Percentiles rank a stretch among this genome's conserved stretches.
phyloP scores from a whole-genome alignment of 2,329 filamentous ascomycete species.

The Chrysoporthe cubensis region DNA sequence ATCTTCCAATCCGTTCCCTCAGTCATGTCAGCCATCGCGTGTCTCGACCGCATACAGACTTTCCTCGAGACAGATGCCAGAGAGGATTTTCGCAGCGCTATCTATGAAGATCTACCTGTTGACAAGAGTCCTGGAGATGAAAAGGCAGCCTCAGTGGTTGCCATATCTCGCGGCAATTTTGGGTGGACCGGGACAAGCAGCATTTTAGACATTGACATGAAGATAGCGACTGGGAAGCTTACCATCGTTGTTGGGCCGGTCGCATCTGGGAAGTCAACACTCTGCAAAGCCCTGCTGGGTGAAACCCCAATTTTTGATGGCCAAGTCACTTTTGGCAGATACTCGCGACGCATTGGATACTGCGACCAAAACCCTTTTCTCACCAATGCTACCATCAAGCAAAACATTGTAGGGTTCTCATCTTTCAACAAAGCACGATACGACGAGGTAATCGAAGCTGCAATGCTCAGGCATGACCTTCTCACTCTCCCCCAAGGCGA shows the following conservation, averaged over 20 bases:
- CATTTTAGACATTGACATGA: slow-evolving; percentile 41
- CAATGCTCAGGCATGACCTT: slow-evolving; percentile 37
- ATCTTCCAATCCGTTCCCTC: slow-evolving; percentile 41
- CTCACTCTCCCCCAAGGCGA: slow-evolving; percentile 40
- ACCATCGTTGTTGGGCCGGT: slow-evolving; percentile 28
- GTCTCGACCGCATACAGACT: slow-evolving; percentile 41
- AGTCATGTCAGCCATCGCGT: slow-evolving; percentile 39
- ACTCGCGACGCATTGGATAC: not conserved
- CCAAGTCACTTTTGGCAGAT: not conserved
- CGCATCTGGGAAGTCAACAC: slow-evolving; percentile 30
- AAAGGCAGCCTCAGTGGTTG: not conserved
- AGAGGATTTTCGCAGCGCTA: slow-evolving; percentile 34
- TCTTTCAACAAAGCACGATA: slow-evolving; percentile 34
- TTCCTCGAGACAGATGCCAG: slow-evolving; percentile 41
- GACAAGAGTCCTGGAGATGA: not conserved
- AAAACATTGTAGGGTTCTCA: slow-evolving; percentile 26
- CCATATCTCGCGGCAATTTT: slow-evolving; percentile 36
- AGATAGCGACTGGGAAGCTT: slow-evolving; percentile 31
- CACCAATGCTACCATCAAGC: slow-evolving; percentile 19
- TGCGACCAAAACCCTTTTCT: slow-evolving; percentile 36
- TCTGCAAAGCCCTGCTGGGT: slow-evolving; percentile 29
- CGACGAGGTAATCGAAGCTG: slow-evolving; percentile 37
- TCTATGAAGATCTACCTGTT: not conserved
- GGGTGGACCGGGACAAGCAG: slow-evolving; percentile 39
- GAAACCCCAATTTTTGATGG: slow-evolving; percentile 19